Base-by-base conservation (phyloP, 305 asterid species). In the Ajuga reptans region DNA sequence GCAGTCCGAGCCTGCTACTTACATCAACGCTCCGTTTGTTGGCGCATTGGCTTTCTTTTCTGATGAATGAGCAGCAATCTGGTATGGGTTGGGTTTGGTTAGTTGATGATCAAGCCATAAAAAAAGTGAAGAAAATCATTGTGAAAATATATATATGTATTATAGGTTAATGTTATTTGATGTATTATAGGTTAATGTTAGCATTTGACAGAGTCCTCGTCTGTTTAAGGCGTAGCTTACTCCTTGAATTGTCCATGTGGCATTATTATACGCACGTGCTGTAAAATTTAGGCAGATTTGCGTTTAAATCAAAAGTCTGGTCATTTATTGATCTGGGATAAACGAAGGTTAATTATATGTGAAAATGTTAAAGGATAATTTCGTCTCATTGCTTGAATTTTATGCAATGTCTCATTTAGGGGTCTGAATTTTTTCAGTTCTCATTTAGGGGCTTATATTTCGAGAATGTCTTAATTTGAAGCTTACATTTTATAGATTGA, bases 1-100 rank as follows among this genome's bases (percentile, higher is more conserved):
- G 79, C 90, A 89, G 57, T 85, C 97, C 2, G 95, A 91, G 75
- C 95, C 91, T 0, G 93, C 96, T 0, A 91, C 96, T 7, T 89
- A 84, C 41, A 89, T 89, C 37, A 87, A 89, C 68, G 96, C 97
- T 31, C 87, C 93, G 9, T 69, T 86, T 52, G 87, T 91, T 51
- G 96, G 96, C 2, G 83, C 81, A 4, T 82, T 89, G n/a, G 91
- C 96, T 56, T 91, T 77, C 89, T 87, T 91, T 52, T 79, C 92
- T 6, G 76, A 78, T 50, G 0, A 73, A 73, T 34, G 21, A 2
- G 24, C 31, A 10, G 5, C 49, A 14, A 18, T 34, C 3, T 50
- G 11, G 37, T 45, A 12, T 5, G 5, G 10, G 11, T 18, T 18
- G 9, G 7, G 27, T 33, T 41, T 14, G 6, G 3, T 33, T 18